Conservation (phyloP, 2,329 filamentous ascomycete species). For the Gremmenia infestans region DNA sequence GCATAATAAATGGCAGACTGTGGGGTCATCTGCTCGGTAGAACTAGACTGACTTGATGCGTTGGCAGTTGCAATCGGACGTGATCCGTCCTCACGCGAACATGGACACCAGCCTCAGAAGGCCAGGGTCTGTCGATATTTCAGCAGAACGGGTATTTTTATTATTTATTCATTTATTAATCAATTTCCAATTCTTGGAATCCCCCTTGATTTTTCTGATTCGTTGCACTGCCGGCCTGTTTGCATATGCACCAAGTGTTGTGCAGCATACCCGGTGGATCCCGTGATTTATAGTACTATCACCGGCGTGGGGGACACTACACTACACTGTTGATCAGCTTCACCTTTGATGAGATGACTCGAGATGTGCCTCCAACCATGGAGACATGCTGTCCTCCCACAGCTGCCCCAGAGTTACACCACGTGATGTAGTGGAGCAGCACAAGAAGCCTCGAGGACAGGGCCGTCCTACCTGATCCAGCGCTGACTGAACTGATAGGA, state of each 20-base stretch:
- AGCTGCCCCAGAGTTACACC: conserved; percentile 14
- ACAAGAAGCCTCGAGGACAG: conserved; percentile 9
- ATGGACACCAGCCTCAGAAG: conserved; percentile 14
- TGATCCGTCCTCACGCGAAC: conserved; percentile 21
- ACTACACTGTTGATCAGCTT: conserved; percentile 5
- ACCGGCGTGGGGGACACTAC: conserved; percentile 14
- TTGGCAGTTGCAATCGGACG: conserved; percentile 27
- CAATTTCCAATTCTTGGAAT: not conserved
- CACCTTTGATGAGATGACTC: conserved; percentile 13
- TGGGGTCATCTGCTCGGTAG: conserved; percentile 22
- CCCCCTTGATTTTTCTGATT: conserved; percentile 24
- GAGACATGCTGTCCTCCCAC: conserved; percentile 8
- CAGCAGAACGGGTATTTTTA: conserved; percentile 26
- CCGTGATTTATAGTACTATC: conserved; percentile 24
- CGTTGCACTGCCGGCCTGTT: conserved; percentile 13
- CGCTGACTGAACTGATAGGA: conserved; percentile 34
- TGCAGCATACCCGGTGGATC: conserved; percentile 27
- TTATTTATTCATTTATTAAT: conserved; percentile 15
- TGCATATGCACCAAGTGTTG: conserved; percentile 24
- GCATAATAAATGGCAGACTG: conserved; percentile 14
- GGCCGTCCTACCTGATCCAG: conserved; percentile 14
- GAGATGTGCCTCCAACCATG: conserved; percentile 16
- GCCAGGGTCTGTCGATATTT: conserved; percentile 30
- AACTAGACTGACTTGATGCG: conserved; percentile 20
- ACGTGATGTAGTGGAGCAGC: conserved; percentile 21